These are phyloP conservation scores for Lactifluus echinatus DNA, from an alignment of 768 basidiomycete species.

Conservation along the genomic window DNA sequence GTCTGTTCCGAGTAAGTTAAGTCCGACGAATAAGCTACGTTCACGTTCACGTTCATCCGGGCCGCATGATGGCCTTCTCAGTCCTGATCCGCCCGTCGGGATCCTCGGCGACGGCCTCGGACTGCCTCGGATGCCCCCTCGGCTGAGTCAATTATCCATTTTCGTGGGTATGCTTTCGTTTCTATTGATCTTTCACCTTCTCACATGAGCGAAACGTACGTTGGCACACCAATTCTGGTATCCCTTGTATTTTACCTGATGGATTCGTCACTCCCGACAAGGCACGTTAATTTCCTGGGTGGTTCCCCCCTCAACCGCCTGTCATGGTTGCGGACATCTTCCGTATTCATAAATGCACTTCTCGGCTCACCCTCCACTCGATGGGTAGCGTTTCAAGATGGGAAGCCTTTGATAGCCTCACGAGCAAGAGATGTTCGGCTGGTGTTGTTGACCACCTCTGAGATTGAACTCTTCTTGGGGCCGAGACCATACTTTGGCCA, in stretches of 20 bases:
- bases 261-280: conserved; percentile 18
- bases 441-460: conserved; percentile 49
- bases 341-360: conserved; percentile 67
- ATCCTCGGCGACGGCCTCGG: not conserved
- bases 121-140: not conserved
- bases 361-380: conserved; percentile 47
- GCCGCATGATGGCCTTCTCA: not conserved
- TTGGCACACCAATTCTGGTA: conserved; percentile 3
- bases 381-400: conserved; percentile 73
- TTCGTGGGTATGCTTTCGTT: too few species aligned
- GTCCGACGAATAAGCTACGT: too few species aligned
- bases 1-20: conserved; percentile 4
- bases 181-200: not conserved
- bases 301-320: conserved; percentile 74
- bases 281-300: conserved; percentile 42
- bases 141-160: conserved; percentile 3
- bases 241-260: conserved; percentile 7
- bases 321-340: conserved; percentile 71
- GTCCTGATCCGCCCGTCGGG: conserved; percentile 6
- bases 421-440: conserved; percentile 31
- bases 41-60: too few species aligned
- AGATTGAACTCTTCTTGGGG: conserved; percentile 59
- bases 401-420: conserved; percentile 53
- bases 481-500: conserved; percentile 65
- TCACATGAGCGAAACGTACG: conserved; percentile 18